A percentile compares a stretch with the other conserved stretches of the same genome.
These are phyloP conservation scores for Magnusiomyces paraingens DNA, from an alignment of 1,139 yeast species.

Conservation along the genomic window DNA sequence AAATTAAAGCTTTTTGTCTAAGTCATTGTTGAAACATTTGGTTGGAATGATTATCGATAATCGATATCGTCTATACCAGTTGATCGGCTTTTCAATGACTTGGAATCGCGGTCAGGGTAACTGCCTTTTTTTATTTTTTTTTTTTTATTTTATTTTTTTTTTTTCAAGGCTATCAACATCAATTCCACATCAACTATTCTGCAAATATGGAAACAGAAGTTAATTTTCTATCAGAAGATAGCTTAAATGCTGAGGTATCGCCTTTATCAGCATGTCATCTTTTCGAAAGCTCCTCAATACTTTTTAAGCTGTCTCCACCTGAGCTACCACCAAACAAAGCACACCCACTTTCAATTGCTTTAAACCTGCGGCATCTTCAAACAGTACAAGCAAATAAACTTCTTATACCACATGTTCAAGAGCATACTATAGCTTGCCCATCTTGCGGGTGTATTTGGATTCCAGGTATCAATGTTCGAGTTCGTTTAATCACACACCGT, in stretches of 20 bases:
- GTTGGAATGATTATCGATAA: too few species aligned
- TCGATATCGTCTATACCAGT: too few species aligned
- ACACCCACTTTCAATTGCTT: constrained; percentile 1
- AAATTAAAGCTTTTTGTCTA: too few species aligned
- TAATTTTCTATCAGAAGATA: background rate
- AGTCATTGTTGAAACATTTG: background rate
- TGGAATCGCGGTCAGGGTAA: too few species aligned
- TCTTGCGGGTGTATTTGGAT: constrained; percentile 1
- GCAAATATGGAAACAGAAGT: background rate
- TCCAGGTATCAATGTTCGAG: background rate
- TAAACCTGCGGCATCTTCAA: background rate
- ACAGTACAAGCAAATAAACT: background rate
- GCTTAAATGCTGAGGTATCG: background rate
- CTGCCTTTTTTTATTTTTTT: too few species aligned
- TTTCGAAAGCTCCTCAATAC: background rate
- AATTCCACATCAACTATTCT: too few species aligned
- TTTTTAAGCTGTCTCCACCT: background rate
- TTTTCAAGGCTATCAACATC: background rate
- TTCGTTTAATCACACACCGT: background rate
- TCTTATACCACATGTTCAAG: too few species aligned
- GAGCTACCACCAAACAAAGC: background rate
- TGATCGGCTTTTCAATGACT: too few species aligned
- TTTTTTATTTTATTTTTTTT: too few species aligned
- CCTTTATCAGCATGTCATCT: background rate
- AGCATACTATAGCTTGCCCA: background rate